These are phyloP conservation scores for Cordyceps javanica DNA, from an alignment of 2,329 filamentous ascomycete species.

Conservation along the genomic window DNA sequence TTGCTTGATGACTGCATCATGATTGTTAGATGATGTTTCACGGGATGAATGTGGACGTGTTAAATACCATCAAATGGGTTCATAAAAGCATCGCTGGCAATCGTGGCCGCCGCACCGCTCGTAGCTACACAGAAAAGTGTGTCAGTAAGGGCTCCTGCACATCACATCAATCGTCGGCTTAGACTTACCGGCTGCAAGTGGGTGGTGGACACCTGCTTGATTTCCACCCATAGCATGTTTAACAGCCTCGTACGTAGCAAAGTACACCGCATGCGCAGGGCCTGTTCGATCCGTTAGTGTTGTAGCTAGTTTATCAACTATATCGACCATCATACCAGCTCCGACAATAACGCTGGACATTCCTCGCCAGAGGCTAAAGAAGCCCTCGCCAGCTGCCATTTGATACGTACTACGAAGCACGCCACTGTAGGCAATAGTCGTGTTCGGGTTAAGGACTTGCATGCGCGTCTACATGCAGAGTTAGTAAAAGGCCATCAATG, in stretches of 20 bases:
- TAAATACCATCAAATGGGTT: slow-evolving; percentile 91
- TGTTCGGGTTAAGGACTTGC: slow-evolving; percentile 86
- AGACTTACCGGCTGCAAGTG: slow-evolving; percentile 73
- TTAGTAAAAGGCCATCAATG: slow-evolving; percentile 15
- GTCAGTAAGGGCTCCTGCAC: background rate
- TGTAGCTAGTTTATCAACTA: background rate
- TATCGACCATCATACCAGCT: slow-evolving; percentile 60
- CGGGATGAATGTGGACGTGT: background rate
- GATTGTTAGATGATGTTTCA: background rate
- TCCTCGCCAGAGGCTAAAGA: slow-evolving; percentile 89
- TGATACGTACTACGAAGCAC: slow-evolving; percentile 89
- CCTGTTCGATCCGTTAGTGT: slow-evolving; percentile 46
- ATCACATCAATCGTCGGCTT: background rate
- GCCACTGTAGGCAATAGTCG: slow-evolving; percentile 77
- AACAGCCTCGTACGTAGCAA: slow-evolving; percentile 94
- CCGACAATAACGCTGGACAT: slow-evolving; percentile 95
- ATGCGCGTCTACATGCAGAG: slow-evolving; percentile 72
- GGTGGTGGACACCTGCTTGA: slow-evolving; percentile 79
- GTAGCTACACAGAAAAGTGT: slow-evolving; percentile 57
- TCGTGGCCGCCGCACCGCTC: slow-evolving; percentile 90
- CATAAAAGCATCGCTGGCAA: slow-evolving; percentile 97
- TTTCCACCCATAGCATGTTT: slow-evolving; percentile 97
- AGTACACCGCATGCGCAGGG: slow-evolving; percentile 95
- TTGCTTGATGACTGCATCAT: slow-evolving; percentile 82
- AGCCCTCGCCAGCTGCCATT: slow-evolving; percentile 83